Base-by-base conservation (phyloP, 2,329 filamentous ascomycete genomes). In the Lasiodiplodia citricola region DNA sequence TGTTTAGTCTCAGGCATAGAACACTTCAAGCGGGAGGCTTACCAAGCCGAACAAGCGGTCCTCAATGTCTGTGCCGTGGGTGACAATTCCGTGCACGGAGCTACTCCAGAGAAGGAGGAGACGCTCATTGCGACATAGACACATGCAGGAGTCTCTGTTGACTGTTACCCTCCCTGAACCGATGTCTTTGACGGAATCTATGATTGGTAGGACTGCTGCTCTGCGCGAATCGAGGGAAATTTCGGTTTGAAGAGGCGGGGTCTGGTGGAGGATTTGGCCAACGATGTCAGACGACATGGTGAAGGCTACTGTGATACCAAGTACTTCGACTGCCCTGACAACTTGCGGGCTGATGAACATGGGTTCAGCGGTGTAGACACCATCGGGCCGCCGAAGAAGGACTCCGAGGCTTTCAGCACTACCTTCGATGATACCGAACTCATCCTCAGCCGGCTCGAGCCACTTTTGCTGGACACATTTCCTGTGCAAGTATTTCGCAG, bases 201-300 rank as follows among this genome's bases (percentile, higher is more conserved):
- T 74, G 35, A 84, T 75, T 67, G 83, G 82, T 3, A 82, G 74
- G 67, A 80, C 77, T 35, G 37, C 31, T 11, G 25, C 6, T 6
- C 63, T 64, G 25, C 57, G 35, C 4, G 63, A 62, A 41, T 64
- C 69, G 11, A 70, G 63, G 3, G 25, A 21, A 52, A 84, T 73
- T 70, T 83, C 81, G 0, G 74, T 78, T 64, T 82, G 81, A 31
- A 77, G 75, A 6, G 78, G 75, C 2, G 75, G 58, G 18, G 82
- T 69, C 0, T 74, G 75, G 6, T 73, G 72, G 70, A 83, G 74
- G 41, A 84, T 80, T n/a, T 79, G 78, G 21, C 79, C 76, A 23
- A 82, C 80, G 70, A 83, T 81, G 38, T 82, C 77, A 2, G 80
- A 80, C 4, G 80, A 81, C 80, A 84, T 82, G 25, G 83, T 83